Evolutionary conservation across 2,329 filamentous ascomycete species (phyloP).

Genomic region (Rutstroemia sp.): DNA sequence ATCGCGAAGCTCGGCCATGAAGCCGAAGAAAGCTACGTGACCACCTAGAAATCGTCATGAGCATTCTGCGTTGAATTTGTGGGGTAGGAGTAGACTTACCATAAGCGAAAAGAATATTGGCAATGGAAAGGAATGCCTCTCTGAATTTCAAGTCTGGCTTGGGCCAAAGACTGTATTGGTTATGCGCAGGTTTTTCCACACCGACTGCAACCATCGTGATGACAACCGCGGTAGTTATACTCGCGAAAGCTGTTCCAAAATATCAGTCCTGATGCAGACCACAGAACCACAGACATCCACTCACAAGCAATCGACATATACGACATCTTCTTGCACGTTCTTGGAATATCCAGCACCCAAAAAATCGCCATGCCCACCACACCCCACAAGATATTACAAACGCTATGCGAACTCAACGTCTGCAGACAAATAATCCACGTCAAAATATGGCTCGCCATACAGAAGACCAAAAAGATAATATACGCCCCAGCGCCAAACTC

Average conservation of each 20-base stretch:
- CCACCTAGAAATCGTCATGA: constrained; percentile 27
- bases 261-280: background rate
- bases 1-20: constrained; percentile 50
- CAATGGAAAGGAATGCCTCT: constrained; percentile 40
- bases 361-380: constrained; percentile 43
- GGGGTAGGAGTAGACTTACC: constrained; percentile 18
- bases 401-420: constrained; percentile 42
- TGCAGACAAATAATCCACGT: constrained; percentile 54
- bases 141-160: constrained; percentile 29
- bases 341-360: constrained; percentile 44
- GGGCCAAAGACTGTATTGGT: constrained; percentile 25
- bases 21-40: constrained; percentile 53
- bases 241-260: constrained; percentile 38
- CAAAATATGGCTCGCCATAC: constrained; percentile 52
- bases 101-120: constrained; percentile 54
- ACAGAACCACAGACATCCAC: constrained; percentile 2
- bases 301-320: constrained; percentile 46
- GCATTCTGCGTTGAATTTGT: background rate
- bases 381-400: constrained; percentile 49
- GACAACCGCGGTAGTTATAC: constrained; percentile 46
- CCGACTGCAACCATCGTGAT: constrained; percentile 44
- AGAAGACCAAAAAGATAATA: constrained; percentile 49
- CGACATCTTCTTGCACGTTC: constrained; percentile 48
- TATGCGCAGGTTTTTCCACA: background rate
- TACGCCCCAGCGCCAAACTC: constrained; percentile 44